Conservation (phyloP, 2,329 filamentous ascomycete genomes). For the Colletotrichum sp. region DNA sequence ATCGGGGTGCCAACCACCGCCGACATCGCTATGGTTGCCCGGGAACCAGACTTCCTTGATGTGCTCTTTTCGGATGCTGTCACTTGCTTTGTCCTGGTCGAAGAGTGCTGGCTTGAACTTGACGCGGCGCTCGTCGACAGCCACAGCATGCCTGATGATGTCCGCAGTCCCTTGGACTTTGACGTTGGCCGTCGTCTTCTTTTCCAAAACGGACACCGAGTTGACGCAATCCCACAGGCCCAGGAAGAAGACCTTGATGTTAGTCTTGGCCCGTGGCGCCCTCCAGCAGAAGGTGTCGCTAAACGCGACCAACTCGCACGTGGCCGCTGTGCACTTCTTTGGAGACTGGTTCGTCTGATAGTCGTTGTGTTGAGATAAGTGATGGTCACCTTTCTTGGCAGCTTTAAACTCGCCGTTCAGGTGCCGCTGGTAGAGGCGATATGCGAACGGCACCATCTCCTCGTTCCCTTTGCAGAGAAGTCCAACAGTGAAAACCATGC, state of each 20-base stretch:
- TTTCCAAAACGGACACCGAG: conserved; percentile 48
- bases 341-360: conserved; percentile 25
- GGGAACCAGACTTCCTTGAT: conserved; percentile 61
- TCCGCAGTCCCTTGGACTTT: conserved; percentile 44
- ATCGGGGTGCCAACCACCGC: conserved; percentile 53
- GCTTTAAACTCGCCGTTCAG: conserved; percentile 36
- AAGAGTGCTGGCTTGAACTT: conserved; percentile 60
- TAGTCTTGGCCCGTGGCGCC: conserved; percentile 6
- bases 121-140: conserved; percentile 57
- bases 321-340: neutral
- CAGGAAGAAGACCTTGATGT: conserved; percentile 56
- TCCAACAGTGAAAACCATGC: conserved; percentile 55
- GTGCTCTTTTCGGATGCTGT: conserved; percentile 35
- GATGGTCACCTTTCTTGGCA: conserved; percentile 11
- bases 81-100: conserved; percentile 38
- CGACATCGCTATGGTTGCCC: conserved; percentile 58
- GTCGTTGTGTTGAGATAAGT: neutral
- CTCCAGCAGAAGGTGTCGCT: conserved; percentile 52
- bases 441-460: conserved; percentile 58
- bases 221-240: conserved; percentile 61
- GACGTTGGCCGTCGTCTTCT: conserved; percentile 38
- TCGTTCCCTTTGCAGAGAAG: conserved; percentile 57
- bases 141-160: conserved; percentile 56
- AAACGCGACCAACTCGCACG: conserved; percentile 34
- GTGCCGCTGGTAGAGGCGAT: conserved; percentile 45